Evolutionary conservation across 345 rosid genomes (phyloP), one percentile per base, ranked within the genome.

Genomic region (Rhizophora apiculata): DNA sequence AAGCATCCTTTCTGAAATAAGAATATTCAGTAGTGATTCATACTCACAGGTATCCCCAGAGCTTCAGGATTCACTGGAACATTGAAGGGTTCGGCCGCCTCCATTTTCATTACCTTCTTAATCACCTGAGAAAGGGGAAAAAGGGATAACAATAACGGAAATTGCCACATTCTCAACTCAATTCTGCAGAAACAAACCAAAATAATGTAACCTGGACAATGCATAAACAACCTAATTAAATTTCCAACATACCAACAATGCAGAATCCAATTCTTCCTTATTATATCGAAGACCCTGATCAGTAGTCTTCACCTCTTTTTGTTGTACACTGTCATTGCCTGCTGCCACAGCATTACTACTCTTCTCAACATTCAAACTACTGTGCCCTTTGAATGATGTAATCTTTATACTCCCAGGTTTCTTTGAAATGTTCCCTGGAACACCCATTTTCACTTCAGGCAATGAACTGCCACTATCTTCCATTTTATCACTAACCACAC

Each of bases 51-150:
- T 74, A 95, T 92, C 72, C 97, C 98, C 67, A 95, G 83, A 82
- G 98, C 96, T 81, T 87, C 90, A 31, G 99, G 97, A 75, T 95
- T 83, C 77, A 95, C 98, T 43, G 99, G 99, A 68, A 63, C 81
- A 71, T 88, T 95, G 73, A 92, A 95, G 9, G 96, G 97, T 71
- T 89, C 94, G 66, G 99, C 99, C 62, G 98, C 96, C 57, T 95
- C 99, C 99, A 95, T 95, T 86, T 92, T 95, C 99, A 92, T 92
- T 58, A 92, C 86, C 83, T 95, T 95, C 86, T 78, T 92, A 69
- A 95, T 86, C 73, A 95, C 90, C 99, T 86, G 65, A 10, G 37
- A 62, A 62, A 20, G 6, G 31, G 57, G 13, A 13, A 71, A 62
- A 6, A 69, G 60, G 3, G 63, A 60, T 43, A 29, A 60, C 5